Conservation (phyloP, 1,284 basidiomycete genomes). For the Lignosus rhinocerotis region DNA sequence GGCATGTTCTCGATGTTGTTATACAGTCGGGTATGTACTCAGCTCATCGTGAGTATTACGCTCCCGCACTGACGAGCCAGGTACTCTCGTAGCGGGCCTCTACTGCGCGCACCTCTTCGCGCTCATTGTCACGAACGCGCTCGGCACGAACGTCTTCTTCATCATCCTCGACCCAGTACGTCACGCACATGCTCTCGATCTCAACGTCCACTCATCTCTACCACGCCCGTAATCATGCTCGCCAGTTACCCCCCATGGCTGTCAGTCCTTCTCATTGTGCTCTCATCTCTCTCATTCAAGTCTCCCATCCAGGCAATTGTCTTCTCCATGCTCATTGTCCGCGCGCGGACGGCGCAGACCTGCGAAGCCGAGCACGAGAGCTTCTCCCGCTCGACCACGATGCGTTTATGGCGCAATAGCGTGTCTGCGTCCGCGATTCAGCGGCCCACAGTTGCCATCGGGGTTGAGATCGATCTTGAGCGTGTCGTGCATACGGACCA, state of each 20-base stretch:
- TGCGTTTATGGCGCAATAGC: neutral
- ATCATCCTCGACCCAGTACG: neutral
- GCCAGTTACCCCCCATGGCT: too few species aligned
- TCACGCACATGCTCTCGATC: neutral
- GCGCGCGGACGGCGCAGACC: neutral
- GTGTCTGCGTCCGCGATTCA: neutral
- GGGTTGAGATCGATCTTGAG: slow-evolving; percentile 8
- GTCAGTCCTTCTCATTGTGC: too few species aligned
- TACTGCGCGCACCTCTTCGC: neutral
- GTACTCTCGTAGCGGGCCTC: neutral
- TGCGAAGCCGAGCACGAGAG: neutral
- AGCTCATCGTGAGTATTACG: neutral
- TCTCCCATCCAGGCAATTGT: neutral
- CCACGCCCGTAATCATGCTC: neutral
- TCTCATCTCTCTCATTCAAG: too few species aligned
- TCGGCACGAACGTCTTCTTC: neutral
- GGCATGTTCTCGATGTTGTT: neutral
- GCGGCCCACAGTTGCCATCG: neutral
- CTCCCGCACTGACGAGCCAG: neutral
- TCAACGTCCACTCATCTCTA: neutral
- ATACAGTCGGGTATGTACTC: neutral
- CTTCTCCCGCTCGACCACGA: neutral
- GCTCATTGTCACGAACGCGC: neutral
- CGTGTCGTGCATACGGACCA: slow-evolving; percentile 1
- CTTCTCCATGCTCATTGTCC: neutral